Conservation (phyloP, 1,139 yeast species). For the Magnusiomyces ingens region DNA sequence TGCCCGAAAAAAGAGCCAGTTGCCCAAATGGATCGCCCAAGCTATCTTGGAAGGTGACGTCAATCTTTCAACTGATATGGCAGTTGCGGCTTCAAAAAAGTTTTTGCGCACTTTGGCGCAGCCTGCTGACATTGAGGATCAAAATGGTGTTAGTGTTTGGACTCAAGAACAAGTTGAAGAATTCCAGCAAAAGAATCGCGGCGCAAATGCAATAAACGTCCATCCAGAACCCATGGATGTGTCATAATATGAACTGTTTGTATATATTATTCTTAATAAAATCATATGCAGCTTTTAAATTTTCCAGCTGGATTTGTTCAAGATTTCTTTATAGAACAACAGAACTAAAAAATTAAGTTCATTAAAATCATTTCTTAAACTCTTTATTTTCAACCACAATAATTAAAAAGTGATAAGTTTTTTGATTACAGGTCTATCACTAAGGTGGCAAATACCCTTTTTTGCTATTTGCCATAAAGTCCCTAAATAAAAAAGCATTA, state of each 20-base stretch:
- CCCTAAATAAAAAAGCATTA: too few species aligned
- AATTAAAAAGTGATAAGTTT: too few species aligned
- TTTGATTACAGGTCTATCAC: too few species aligned
- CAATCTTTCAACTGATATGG: constrained; percentile 94
- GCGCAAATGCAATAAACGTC: constrained; percentile 17
- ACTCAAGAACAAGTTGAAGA: constrained; percentile 58
- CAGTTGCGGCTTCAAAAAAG: constrained; percentile 87
- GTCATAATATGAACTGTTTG: neutral
- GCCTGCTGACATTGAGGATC: constrained; percentile 84
- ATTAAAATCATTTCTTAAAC: too few species aligned
- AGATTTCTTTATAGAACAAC: too few species aligned
- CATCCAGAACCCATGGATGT: constrained; percentile 4
- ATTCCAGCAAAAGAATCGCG: constrained; percentile 49
- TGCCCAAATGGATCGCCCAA: constrained; percentile 97
- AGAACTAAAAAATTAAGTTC: too few species aligned
- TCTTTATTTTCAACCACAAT: too few species aligned
- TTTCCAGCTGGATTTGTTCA: too few species aligned
- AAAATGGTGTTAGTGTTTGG: constrained; percentile 95
- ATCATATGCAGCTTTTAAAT: too few species aligned
- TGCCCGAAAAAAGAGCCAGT: constrained; percentile 72
- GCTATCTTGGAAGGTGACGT: constrained; percentile 87
- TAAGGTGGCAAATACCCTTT: too few species aligned
- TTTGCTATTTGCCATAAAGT: too few species aligned
- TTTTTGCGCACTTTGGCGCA: constrained; percentile 91
- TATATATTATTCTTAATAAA: neutral